Evolutionary conservation across 108 stramenopile species (phyloP).

Genomic region (Pseudonitzschia pungens): DNA sequence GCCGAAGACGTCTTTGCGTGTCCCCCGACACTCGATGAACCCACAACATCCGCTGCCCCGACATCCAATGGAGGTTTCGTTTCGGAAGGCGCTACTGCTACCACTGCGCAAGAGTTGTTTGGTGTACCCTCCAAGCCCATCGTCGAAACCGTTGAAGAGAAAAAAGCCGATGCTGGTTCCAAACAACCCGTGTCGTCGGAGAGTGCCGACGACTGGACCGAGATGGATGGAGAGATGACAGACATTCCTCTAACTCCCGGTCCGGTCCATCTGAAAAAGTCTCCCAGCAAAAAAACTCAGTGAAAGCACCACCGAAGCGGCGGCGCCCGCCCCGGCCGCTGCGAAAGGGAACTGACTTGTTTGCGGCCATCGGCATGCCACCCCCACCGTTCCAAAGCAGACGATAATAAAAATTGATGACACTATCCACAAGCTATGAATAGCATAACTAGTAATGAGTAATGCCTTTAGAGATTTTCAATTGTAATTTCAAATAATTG

Average conservation of each 20-base stretch:
- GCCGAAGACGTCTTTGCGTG: conserved; percentile 41
- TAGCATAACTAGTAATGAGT: background rate
- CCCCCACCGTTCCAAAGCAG: conserved; percentile 44
- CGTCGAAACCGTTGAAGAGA: background rate
- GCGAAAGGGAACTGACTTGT: conserved; percentile 14
- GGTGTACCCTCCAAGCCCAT: background rate
- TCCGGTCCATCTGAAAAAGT: background rate
- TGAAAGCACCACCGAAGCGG: background rate
- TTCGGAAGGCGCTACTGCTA: background rate
- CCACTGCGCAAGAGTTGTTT: conserved; percentile 7
- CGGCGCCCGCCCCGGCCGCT: background rate
- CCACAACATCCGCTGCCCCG: background rate
- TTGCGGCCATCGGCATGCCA: conserved; percentile 54
- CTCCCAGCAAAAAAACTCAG: background rate
- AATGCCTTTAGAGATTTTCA: too few relatives aligned
- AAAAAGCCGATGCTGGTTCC: background rate
- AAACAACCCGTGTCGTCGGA: background rate
- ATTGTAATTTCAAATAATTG: background rate
- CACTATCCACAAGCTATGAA: too few relatives aligned
- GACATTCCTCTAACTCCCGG: conserved; percentile 38
- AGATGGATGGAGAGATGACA: conserved; percentile 26
- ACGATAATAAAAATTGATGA: background rate
- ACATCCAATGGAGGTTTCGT: background rate
- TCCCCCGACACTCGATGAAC: background rate
- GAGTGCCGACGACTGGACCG: background rate